A percentile compares a stretch with the other conserved stretches of the same genome.
phyloP scores from a whole-genome alignment of 73 alveolate genomes.

The Stentor coeruleus region DNA sequence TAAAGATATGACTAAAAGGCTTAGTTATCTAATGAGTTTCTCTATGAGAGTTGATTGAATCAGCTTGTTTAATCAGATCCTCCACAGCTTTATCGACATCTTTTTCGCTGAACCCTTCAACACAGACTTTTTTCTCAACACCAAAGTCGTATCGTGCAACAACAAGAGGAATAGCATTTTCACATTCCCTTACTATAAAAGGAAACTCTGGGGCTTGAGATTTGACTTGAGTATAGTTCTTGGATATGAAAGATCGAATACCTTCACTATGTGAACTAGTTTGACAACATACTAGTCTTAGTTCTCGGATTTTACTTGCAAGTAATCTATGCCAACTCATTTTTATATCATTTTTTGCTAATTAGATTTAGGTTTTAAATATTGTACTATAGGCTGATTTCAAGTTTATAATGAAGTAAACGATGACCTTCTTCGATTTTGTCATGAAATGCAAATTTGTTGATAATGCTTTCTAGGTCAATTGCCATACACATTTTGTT shows the following conservation, averaged over 20 bases:
- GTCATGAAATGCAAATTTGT: conserved; percentile 22
- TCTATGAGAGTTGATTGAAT: conserved; percentile 45
- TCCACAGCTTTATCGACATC: conserved; percentile 58
- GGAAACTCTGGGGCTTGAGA: conserved; percentile 67
- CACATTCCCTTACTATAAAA: conserved; percentile 82
- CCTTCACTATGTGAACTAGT: conserved; percentile 60
- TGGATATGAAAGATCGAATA: conserved; percentile 55
- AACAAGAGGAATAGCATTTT: conserved; percentile 70
- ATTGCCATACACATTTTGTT: neutral
- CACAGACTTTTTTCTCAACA: conserved; percentile 72
- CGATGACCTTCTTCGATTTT: neutral
- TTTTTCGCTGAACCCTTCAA: conserved; percentile 47
- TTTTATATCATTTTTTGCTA: conserved; percentile 24
- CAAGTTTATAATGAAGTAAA: conserved; percentile 2
- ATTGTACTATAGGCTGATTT: neutral
- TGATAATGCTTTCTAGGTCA: neutral
- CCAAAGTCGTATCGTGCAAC: conserved; percentile 81
- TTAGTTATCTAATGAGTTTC: too few species aligned
- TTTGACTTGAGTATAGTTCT: conserved; percentile 63
- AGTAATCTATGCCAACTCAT: conserved; percentile 76
- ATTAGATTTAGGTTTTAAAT: neutral
- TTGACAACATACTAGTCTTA: conserved; percentile 73
- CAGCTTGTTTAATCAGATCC: conserved; percentile 54
- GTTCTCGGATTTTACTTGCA: conserved; percentile 64
- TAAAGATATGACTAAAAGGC: too few species aligned